Evolutionary conservation across 805 yeast genomes (phyloP).

Genomic region (Wickerhamiella cacticola): DNA sequence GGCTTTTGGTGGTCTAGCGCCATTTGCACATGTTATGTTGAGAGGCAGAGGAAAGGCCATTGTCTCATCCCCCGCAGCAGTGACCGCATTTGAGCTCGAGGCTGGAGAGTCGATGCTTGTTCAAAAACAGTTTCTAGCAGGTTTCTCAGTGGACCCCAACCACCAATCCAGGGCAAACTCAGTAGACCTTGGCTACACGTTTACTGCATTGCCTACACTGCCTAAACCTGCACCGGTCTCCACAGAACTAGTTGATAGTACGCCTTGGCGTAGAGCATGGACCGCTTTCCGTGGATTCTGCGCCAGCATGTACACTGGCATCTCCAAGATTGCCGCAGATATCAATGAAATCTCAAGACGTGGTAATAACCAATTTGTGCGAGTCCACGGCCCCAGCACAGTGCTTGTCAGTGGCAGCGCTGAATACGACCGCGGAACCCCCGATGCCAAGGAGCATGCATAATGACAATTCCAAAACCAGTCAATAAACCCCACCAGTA

Average conservation of each 20-base stretch:
- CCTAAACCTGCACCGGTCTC: slow-evolving; percentile 1
- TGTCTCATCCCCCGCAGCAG: slow-evolving; percentile 32
- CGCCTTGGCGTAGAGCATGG: slow-evolving; percentile 2
- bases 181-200: slow-evolving; percentile 10
- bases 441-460: background rate
- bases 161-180: slow-evolving; percentile 12
- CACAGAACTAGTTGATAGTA: background rate
- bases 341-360: background rate
- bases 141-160: slow-evolving; percentile 28
- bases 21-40: slow-evolving; percentile 28
- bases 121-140: slow-evolving; percentile 33
- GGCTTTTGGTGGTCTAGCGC: slow-evolving; percentile 18
- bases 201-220: background rate
- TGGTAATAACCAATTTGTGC: slow-evolving; percentile 17
- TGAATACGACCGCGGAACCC: background rate
- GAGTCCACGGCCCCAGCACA: slow-evolving; percentile 21
- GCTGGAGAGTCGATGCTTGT: slow-evolving; percentile 33
- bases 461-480: no score
- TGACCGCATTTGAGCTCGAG: slow-evolving; percentile 31
- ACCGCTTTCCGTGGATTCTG: slow-evolving; percentile 1
- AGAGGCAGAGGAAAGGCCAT: slow-evolving; percentile 39
- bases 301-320: background rate
- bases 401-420: slow-evolving; percentile 16
- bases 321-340: background rate
- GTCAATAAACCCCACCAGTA: no score